Conservation (phyloP, 139 green algal species). For the Chlamydomonas sphaeroides region DNA sequence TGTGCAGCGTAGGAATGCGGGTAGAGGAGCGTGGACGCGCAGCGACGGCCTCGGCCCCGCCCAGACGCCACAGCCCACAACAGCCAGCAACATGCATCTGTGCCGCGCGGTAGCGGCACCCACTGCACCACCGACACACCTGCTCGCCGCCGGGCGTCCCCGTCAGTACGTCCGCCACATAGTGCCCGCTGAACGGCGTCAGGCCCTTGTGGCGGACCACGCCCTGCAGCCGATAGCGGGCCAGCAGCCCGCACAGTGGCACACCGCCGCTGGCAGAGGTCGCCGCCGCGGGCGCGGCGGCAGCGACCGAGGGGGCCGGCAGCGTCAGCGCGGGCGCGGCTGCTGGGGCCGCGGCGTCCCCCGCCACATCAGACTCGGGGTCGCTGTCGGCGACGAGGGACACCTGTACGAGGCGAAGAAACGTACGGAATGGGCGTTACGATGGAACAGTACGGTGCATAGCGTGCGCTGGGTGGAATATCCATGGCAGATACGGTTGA, state of each 20-base stretch:
- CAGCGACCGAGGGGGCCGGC: too few relatives aligned
- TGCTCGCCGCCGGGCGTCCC: not conserved
- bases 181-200: slow-evolving; percentile 37
- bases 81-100: too few relatives aligned
- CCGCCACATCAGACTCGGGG: not conserved
- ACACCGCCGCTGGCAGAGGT: not conserved
- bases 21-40: too few relatives aligned
- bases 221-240: slow-evolving; percentile 16
- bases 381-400: not conserved
- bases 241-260: not conserved
- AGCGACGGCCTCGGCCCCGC: too few relatives aligned
- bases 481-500: too few relatives aligned
- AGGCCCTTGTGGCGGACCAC: slow-evolving; percentile 37
- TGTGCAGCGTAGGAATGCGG: too few relatives aligned
- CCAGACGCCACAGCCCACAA: too few relatives aligned
- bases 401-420: not conserved
- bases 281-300: too few relatives aligned
- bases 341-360: not conserved
- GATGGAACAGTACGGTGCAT: too few relatives aligned
- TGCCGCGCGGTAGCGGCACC: not conserved
- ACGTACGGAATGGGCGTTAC: too few relatives aligned
- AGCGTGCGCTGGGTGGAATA: too few relatives aligned
- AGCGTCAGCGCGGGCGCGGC: not conserved
- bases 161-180: slow-evolving; percentile 36
- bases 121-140: not conserved